A percentile compares a stretch with the other conserved stretches of the same genome.
Conservation (phyloP, 208 protist genomes). For the Acanthamoeba polyphaga region DNA sequence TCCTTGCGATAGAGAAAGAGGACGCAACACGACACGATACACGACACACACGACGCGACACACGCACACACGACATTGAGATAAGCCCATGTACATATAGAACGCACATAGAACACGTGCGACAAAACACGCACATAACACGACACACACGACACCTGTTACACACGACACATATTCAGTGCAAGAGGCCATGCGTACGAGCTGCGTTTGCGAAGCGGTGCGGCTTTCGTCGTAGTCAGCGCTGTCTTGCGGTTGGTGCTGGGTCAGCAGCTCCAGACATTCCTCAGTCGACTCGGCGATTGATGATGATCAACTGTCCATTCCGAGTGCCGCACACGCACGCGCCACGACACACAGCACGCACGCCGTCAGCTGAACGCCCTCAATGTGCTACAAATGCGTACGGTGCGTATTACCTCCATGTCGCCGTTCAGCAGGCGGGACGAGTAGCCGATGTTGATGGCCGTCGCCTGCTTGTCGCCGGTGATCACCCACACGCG, state of each 20-base stretch:
- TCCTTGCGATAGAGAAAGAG: neutral
- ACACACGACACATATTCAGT: neutral
- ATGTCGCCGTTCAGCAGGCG: constrained; percentile 73
- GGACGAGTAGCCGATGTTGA: constrained; percentile 92
- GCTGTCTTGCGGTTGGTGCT: neutral
- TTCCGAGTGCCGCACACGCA: too few relatives aligned
- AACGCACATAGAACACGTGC: too few relatives aligned
- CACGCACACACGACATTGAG: neutral
- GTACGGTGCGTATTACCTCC: neutral
- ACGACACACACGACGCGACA: neutral
- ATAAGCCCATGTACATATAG: too few relatives aligned
- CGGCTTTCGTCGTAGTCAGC: neutral
- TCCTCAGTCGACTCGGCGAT: constrained; percentile 33
- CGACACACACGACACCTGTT: too few relatives aligned
- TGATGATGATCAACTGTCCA: constrained; percentile 55
- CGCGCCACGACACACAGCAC: neutral
- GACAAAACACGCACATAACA: too few relatives aligned
- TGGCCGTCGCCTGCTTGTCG: constrained; percentile 94
- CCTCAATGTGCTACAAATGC: too few relatives aligned
- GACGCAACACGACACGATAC: neutral
- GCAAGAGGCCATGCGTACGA: neutral
- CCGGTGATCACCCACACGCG: constrained; percentile 73
- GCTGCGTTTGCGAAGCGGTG: neutral
- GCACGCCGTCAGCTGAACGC: too few relatives aligned
- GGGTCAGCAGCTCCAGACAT: neutral